Conservation (phyloP, 768 basidiomycete genomes). For the Coprinellus aureogranulatus region DNA sequence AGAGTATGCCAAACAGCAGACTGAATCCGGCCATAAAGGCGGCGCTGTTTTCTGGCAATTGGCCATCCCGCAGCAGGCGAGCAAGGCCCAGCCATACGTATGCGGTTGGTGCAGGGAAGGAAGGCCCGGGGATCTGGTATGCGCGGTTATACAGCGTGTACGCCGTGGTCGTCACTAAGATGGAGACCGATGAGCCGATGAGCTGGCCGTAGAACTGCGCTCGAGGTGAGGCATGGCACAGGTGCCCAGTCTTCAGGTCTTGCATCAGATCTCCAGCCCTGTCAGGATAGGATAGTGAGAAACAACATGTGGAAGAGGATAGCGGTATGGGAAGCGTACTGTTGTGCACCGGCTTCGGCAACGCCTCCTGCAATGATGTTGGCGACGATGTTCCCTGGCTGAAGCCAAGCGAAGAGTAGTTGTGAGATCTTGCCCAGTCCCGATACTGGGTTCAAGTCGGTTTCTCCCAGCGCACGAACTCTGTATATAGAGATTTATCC, state of each 20-base stretch:
- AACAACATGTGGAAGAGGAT: not conserved
- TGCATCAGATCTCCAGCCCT: constrained; percentile 98
- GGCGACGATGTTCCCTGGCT: constrained; percentile 94
- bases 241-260: constrained; percentile 94
- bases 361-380: constrained; percentile 97
- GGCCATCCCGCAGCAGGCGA: constrained; percentile 76
- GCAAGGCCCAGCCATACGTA: constrained; percentile 89
- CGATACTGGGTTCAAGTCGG: constrained; percentile 89
- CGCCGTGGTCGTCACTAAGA: constrained; percentile 84
- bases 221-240: constrained; percentile 87
- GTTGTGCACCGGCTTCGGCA: constrained; percentile 93
- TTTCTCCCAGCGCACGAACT: constrained; percentile 93
- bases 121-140: constrained; percentile 87
- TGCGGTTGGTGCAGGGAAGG: constrained; percentile 94
- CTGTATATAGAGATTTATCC: constrained; percentile 42
- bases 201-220: constrained; percentile 94
- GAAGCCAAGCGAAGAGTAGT: constrained; percentile 89
- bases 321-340: constrained; percentile 44
- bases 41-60: constrained; percentile 72
- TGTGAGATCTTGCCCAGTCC: constrained; percentile 95
- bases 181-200: constrained; percentile 84
- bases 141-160: constrained; percentile 84
- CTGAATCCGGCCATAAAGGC: constrained; percentile 82
- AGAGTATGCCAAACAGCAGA: constrained; percentile 62
- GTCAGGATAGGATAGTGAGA: constrained; percentile 1